Percentiles rank a stretch among this genome's conserved stretches.
phyloP scores from a whole-genome alignment of 441 rosid species.

The Corymbia calophylla region DNA sequence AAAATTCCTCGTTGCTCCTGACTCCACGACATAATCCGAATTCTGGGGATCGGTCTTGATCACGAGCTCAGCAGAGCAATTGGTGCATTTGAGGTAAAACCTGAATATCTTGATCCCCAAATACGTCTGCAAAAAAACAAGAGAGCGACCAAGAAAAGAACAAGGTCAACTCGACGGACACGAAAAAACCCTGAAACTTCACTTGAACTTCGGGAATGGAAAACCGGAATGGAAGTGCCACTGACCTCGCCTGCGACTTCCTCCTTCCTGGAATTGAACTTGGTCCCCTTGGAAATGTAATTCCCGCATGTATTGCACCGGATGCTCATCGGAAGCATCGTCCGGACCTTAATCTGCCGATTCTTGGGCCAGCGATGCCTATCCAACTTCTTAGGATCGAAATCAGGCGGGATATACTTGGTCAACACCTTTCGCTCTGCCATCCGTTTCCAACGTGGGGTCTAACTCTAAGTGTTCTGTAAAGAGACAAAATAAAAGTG shows the following conservation, averaged over 20 bases:
- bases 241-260: slow-evolving; percentile 6
- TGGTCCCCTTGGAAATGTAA: slow-evolving; percentile 15
- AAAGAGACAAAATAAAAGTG: fast-evolving
- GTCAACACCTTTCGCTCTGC: slow-evolving; percentile 83
- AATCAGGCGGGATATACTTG: slow-evolving; percentile 79
- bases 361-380: slow-evolving; percentile 58
- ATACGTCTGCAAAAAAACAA: slow-evolving; percentile 38
- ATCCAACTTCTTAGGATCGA: slow-evolving; percentile 70
- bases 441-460: slow-evolving; percentile 5
- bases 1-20: slow-evolving; percentile 29
- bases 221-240: not conserved
- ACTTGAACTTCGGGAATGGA: not conserved
- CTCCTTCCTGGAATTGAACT: slow-evolving; percentile 4
- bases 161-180: not conserved
- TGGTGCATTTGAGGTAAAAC: not conserved
- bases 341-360: slow-evolving; percentile 65
- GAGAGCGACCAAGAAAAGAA: not conserved
- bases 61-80: not conserved
- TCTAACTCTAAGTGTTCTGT: too few species aligned
- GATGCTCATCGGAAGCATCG: slow-evolving; percentile 30
- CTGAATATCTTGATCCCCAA: slow-evolving; percentile 33
- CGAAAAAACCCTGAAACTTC: not conserved
- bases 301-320: slow-evolving; percentile 79
- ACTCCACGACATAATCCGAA: not conserved
- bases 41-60: not conserved